These are phyloP conservation scores for Didymella pomorum DNA, from an alignment of 2,329 filamentous ascomycete species.

Conservation along the genomic window DNA sequence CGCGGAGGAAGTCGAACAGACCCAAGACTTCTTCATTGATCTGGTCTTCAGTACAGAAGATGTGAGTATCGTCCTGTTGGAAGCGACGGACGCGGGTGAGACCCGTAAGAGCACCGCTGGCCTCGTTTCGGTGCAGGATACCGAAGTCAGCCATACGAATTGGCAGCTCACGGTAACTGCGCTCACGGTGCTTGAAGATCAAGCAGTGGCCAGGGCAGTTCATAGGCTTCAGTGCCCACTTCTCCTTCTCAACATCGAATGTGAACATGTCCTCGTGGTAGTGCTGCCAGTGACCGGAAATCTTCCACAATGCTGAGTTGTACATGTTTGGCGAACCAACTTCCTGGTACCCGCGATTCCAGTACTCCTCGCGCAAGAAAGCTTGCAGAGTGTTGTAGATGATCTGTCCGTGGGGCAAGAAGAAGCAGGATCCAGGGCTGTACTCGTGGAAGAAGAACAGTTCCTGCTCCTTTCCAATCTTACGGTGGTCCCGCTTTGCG, in stretches of 20 bases:
- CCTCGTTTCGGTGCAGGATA: conserved; percentile 93
- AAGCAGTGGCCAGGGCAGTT: conserved; percentile 96
- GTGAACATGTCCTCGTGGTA: conserved; percentile 97
- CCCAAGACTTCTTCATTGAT: conserved; percentile 77
- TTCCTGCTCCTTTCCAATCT: conserved; percentile 94
- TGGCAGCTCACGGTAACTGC: conserved; percentile 89
- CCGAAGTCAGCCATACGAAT: conserved; percentile 95
- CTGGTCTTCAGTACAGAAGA: conserved; percentile 89
- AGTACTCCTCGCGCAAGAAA: conserved; percentile 87
- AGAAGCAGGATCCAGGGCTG: conserved; percentile 93
- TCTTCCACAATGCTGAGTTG: conserved; percentile 92
- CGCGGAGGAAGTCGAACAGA: conserved; percentile 85
- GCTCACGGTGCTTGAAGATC: conserved; percentile 82
- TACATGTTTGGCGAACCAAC: conserved; percentile 98
- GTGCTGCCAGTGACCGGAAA: conserved; percentile 89
- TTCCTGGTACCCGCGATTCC: conserved; percentile 91
- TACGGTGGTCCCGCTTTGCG: conserved; percentile 94
- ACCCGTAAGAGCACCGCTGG: conserved; percentile 88
- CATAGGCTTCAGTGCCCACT: conserved; percentile 93
- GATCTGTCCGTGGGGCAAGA: conserved; percentile 88
- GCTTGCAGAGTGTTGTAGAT: conserved; percentile 90
- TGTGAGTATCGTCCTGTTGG: conserved; percentile 95
- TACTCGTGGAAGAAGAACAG: conserved; percentile 96
- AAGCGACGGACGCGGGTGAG: conserved; percentile 93
- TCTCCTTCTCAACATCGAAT: conserved; percentile 83